Conservation (phyloP, 805 yeast species). For the Dipodascus albidus region DNA sequence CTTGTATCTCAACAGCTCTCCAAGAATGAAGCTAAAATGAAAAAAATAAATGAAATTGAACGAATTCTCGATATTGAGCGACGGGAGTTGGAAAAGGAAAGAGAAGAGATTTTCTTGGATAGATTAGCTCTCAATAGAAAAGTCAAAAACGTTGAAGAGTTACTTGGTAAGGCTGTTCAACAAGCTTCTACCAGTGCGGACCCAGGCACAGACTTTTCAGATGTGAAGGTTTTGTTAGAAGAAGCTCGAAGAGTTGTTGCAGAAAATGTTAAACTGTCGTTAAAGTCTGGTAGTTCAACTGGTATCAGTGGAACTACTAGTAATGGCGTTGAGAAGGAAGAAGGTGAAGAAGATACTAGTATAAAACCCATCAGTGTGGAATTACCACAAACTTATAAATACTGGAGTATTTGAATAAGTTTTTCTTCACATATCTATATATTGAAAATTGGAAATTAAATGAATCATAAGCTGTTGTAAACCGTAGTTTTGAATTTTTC, state of each 20-base stretch:
- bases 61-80: constrained; percentile 33
- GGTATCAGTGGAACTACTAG: constrained; percentile 9
- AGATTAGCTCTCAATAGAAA: constrained; percentile 56
- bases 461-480: not conserved
- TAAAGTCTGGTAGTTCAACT: constrained; percentile 7
- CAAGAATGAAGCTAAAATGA: constrained; percentile 63
- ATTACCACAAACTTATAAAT: constrained; percentile 51
- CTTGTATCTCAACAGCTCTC: constrained; percentile 59
- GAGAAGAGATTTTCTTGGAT: constrained; percentile 47
- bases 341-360: constrained; percentile 19
- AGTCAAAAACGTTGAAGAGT: constrained; percentile 40
- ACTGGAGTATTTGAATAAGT: constrained; percentile 49
- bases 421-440: too few relatives aligned
- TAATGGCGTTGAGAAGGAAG: constrained; percentile 19
- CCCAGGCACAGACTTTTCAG: too few relatives aligned
- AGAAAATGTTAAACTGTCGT: constrained; percentile 9
- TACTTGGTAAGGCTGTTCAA: constrained; percentile 36
- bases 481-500: too few relatives aligned
- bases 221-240: constrained; percentile 15
- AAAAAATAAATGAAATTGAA: constrained; percentile 58
- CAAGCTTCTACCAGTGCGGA: too few relatives aligned
- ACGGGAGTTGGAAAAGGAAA: constrained; percentile 30
- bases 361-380: constrained; percentile 42
- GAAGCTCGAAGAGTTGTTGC: constrained; percentile 12
- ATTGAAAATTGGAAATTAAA: not conserved